A percentile compares a stretch with the other conserved stretches of the same genome.
Conservation (phyloP, 306 rosid genomes). For the Acacia acuminata region DNA sequence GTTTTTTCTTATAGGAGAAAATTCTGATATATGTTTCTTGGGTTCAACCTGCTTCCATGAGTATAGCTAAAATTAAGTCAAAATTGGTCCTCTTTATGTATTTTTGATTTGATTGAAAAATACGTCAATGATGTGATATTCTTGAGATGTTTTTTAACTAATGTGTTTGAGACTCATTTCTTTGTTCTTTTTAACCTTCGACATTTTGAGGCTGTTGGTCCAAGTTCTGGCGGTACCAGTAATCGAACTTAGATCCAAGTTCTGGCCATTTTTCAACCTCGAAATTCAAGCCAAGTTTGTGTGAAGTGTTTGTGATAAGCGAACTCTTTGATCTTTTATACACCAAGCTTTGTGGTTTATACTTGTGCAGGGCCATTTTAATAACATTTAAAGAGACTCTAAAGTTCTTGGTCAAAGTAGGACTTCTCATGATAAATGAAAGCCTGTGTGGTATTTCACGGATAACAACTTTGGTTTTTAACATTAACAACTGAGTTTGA, state of each 20-base stretch:
- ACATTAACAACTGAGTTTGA: too few relatives aligned
- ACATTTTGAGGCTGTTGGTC: not conserved
- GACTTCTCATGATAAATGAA: too few relatives aligned
- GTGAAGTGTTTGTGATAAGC: not conserved
- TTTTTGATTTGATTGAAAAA: not conserved
- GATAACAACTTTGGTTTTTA: too few relatives aligned
- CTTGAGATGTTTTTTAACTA: not conserved
- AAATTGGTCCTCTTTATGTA: not conserved
- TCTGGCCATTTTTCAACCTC: too few relatives aligned
- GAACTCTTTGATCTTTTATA: not conserved
- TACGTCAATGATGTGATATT: not conserved
- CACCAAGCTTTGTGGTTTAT: not conserved
- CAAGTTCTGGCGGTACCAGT: too few relatives aligned
- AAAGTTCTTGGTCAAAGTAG: not conserved
- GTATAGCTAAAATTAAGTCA: not conserved
- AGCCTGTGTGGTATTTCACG: too few relatives aligned
- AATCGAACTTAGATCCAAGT: too few relatives aligned
- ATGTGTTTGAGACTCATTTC: not conserved
- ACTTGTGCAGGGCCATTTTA: not conserved
- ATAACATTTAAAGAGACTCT: not conserved
- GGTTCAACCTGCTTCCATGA: slow-evolving; percentile 10
- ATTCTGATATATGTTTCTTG: slow-evolving; percentile 10
- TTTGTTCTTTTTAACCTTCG: not conserved
- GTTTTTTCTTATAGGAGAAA: not conserved
- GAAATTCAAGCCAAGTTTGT: too few relatives aligned